A percentile compares a stretch with the other conserved stretches of the same genome.
Conservation (phyloP, 495 filamentous ascomycete species). For the Aspergillus homomorphus region DNA sequence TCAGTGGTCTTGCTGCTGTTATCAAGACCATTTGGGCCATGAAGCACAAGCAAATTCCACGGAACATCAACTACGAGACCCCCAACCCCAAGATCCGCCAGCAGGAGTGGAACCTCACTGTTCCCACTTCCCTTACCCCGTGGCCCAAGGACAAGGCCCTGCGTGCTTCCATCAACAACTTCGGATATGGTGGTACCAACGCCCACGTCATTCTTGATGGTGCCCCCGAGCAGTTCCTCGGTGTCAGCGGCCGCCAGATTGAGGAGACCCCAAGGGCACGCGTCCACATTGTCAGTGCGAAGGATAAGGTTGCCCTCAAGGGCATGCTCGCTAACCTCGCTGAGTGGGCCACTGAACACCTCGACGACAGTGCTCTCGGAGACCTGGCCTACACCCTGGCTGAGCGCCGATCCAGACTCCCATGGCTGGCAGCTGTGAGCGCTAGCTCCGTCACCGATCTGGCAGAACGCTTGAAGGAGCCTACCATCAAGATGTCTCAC, state of each 20-base stretch:
- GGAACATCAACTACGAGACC: conserved; percentile 27
- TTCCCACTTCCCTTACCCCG: conserved; percentile 8
- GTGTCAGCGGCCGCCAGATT: neutral
- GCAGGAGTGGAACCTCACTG: conserved; percentile 28
- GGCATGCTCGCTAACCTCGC: too few relatives aligned
- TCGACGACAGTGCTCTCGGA: too few relatives aligned
- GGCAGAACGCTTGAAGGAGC: neutral
- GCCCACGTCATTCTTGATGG: conserved; percentile 28
- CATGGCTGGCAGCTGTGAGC: neutral
- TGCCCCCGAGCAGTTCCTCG: neutral
- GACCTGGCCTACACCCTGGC: too few relatives aligned
- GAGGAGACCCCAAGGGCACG: neutral
- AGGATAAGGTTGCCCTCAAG: too few relatives aligned
- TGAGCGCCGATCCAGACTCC: too few relatives aligned
- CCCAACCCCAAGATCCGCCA: conserved; percentile 28
- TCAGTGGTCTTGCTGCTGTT: conserved; percentile 32
- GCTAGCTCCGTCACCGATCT: neutral
- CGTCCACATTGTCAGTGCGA: neutral
- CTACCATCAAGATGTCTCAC: neutral
- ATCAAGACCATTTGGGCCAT: conserved; percentile 34
- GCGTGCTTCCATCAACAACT: conserved; percentile 25
- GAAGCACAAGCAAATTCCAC: conserved; percentile 30
- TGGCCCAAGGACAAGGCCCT: conserved; percentile 16
- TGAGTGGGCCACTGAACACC: too few relatives aligned
- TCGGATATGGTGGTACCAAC: conserved; percentile 36